These are phyloP conservation scores for Leishmania tarentolae DNA, from an alignment of 208 protist species.

Conservation along the genomic window DNA sequence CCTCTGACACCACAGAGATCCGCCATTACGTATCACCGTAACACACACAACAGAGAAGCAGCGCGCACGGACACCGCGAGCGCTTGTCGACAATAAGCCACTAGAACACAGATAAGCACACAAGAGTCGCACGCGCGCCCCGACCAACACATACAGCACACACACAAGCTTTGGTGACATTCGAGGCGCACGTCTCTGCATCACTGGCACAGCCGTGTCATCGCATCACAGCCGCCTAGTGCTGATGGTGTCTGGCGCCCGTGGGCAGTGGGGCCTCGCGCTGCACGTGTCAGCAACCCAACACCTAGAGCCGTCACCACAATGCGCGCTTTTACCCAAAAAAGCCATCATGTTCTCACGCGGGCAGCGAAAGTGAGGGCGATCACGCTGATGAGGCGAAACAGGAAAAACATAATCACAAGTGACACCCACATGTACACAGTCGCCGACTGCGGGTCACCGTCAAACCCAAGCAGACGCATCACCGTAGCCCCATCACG, in stretches of 20 bases:
- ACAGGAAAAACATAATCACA: slow-evolving; percentile 50
- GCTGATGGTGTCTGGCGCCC: no score
- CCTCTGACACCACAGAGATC: not conserved
- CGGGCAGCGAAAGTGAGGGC: slow-evolving; percentile 41
- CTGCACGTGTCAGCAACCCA: not conserved
- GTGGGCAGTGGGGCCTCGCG: no score
- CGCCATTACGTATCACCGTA: not conserved
- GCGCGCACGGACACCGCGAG: no score
- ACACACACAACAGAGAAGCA: not conserved
- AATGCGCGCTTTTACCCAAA: not conserved
- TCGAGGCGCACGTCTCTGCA: not conserved
- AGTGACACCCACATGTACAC: slow-evolving; percentile 73
- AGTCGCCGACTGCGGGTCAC: slow-evolving; percentile 42
- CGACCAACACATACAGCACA: not conserved
- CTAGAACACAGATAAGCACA: not conserved
- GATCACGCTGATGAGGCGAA: slow-evolving; percentile 38
- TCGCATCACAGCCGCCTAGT: not conserved
- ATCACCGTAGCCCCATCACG: slow-evolving; percentile 59
- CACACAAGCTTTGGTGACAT: not conserved
- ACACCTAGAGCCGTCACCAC: not conserved
- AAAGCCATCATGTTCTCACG: not conserved
- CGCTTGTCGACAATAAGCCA: no score
- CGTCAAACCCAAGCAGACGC: slow-evolving; percentile 53
- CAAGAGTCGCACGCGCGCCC: not conserved
- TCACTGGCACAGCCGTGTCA: not conserved